Base-by-base conservation (phyloP, 441 rosid genomes). In the Pelargonium australe region DNA sequence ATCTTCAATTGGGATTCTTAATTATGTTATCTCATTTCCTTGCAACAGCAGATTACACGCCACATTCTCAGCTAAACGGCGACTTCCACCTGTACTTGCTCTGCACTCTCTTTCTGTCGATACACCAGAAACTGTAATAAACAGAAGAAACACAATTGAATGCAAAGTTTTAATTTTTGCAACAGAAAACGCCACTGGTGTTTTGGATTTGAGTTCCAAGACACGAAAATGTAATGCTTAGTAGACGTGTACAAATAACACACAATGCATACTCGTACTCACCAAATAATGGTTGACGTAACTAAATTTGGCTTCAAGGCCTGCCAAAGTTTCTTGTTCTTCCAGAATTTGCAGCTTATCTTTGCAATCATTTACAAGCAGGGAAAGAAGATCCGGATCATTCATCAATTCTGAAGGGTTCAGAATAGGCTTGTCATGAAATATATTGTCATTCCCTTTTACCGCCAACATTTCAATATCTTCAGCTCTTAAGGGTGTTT, bases 271-370 rank as follows among this genome's bases (percentile, higher is more conserved):
- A 17, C 51, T 65, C 61, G 14, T 58, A 74, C 81, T 79, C 66
- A 86, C 91, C 91, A 85, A 72, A 75, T 80, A 68, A 62, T 78
- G 79, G 43, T 66, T 68, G 70, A 74, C 66, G 67, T 76, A 76
- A 70, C 68, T 41, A 68, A 66, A 68, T 68, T 80, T 77, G 41
- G 73, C 73, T 64, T 74, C 70, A 64, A 83, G 73, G 75, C 78
- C 79, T 16, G 82, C 81, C 70, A 87, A 66, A 68, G 85, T 85
- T 67, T 83, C 82, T 74, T 88, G 85, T 73, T 75, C 80, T 72
- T 78, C 78, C 66, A 84, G 75, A 77, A 67, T 68, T 72, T 76
- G 79, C 79, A 84, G 70, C 71, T 72, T 77, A 63, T 76, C 87
- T 74, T 68, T 73, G 70, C 69, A 28, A 0, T 76, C 79, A 76